A percentile compares a stretch with the other conserved stretches of the same genome.
Evolutionary conservation across 169 alveolate genomes (phyloP).

Genomic region (Plasmodium berghei): DNA sequence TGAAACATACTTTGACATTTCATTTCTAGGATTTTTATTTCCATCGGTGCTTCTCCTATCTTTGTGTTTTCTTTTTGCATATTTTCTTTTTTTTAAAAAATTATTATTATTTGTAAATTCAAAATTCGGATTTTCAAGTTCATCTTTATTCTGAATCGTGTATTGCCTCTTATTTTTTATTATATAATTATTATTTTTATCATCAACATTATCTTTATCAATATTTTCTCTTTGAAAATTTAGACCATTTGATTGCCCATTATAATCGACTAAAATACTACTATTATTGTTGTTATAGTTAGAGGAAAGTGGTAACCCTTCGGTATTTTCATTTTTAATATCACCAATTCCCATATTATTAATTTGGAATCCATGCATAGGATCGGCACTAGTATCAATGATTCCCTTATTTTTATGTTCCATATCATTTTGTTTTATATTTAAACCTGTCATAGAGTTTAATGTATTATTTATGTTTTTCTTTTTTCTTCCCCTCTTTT

Average conservation of each 20-base stretch:
- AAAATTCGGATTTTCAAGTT: not conserved
- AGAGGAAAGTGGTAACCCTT: no score
- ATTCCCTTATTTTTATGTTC: not conserved
- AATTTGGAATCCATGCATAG: no score
- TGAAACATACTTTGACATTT: not conserved
- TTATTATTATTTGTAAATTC: not conserved
- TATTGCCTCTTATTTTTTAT: not conserved
- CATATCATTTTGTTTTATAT: not conserved
- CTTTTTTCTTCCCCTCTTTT: conserved; percentile 41
- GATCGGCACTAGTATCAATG: no score
- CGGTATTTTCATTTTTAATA: no score
- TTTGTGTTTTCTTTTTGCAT: conserved; percentile 1
- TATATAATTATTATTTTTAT: not conserved
- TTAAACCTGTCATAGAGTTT: conserved; percentile 1
- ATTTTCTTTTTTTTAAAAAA: not conserved
- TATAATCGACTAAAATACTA: no score
- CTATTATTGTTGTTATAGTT: no score
- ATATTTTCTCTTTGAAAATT: not conserved
- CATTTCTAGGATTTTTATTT: not conserved
- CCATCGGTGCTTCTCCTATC: not conserved
- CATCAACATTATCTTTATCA: not conserved
- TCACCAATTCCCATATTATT: no score
- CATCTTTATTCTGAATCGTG: not conserved
- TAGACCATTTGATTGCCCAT: no score
- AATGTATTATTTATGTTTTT: conserved; percentile 1